phyloP scores from a whole-genome alignment of 1,284 basidiomycete species.

The Trichosporon sp. region DNA sequence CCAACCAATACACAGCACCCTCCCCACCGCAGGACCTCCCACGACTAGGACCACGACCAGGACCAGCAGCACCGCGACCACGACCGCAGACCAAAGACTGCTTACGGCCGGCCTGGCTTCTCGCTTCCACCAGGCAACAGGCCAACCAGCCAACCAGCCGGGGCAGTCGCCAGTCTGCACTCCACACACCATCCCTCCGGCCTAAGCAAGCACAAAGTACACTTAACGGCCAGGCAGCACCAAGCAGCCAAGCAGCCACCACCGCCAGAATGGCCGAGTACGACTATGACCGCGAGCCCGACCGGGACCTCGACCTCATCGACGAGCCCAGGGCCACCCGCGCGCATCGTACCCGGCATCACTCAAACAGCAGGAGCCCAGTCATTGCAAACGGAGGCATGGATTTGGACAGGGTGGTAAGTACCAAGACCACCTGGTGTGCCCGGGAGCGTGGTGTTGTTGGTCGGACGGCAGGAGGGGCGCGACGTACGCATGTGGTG shows the following conservation, averaged over 20 bases:
- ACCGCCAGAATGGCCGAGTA: not conserved
- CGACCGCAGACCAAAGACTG: not conserved
- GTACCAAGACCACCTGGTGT: not conserved
- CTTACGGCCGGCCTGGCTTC: not conserved
- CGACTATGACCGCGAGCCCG: constrained; percentile 2
- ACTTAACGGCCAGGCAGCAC: not conserved
- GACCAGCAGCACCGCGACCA: not conserved
- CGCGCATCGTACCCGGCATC: constrained; percentile 6
- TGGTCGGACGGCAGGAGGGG: not conserved
- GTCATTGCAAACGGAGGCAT: constrained; percentile 7
- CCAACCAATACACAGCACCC: not conserved
- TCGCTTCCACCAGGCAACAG: not conserved
- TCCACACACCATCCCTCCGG: not conserved
- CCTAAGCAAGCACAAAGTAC: not conserved
- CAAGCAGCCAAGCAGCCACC: not conserved
- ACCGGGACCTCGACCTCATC: not conserved
- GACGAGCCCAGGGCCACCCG: not conserved
- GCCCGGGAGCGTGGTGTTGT: not conserved
- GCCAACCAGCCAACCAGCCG: not conserved
- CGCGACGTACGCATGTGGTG: not conserved
- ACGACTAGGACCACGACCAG: too few species aligned
- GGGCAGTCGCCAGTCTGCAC: not conserved
- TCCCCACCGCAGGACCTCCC: too few species aligned
- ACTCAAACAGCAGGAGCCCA: constrained; percentile 19
- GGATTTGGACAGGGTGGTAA: constrained; percentile 16